Percentiles rank a stretch among this genome's conserved stretches.
phyloP scores from a whole-genome alignment of 192 early-diverging fungal genomes.

The Entophlyctis luteolus region DNA sequence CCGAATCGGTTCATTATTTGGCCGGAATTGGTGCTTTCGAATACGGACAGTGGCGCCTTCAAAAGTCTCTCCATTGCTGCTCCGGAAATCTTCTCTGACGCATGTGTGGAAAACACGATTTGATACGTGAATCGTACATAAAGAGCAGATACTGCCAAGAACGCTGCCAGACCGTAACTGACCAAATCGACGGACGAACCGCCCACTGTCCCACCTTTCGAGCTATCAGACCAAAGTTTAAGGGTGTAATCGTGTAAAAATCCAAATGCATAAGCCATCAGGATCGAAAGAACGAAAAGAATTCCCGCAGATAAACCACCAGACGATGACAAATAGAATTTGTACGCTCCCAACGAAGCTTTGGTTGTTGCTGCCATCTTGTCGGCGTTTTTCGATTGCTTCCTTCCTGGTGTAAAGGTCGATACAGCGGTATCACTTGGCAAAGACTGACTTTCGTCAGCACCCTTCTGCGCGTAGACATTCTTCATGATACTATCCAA shows the following conservation, averaged over 20 bases:
- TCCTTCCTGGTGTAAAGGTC: not conserved
- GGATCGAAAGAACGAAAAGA: constrained; percentile 18
- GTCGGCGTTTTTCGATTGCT: not conserved
- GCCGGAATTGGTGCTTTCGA: constrained; percentile 39
- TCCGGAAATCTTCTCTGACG: constrained; percentile 31
- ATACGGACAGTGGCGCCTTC: constrained; percentile 36
- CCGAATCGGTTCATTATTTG: constrained; percentile 75
- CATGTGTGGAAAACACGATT: constrained; percentile 21
- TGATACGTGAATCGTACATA: constrained; percentile 15
- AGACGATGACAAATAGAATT: constrained; percentile 31
- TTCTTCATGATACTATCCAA: not conserved
- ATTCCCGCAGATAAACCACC: constrained; percentile 30
- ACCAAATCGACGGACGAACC: not conserved
- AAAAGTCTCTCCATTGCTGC: constrained; percentile 30
- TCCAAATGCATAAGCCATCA: constrained; percentile 27
- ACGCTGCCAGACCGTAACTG: not conserved
- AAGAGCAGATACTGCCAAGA: constrained; percentile 4
- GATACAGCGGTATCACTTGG: not conserved
- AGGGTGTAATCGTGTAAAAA: constrained; percentile 38
- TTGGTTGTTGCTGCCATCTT: constrained; percentile 8
- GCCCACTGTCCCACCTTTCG: not conserved
- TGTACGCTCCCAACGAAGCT: constrained; percentile 37
- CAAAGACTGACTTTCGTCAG: not conserved
- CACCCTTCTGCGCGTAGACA: no score
- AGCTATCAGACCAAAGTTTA: constrained; percentile 35